phyloP scores from a whole-genome alignment of 164 flowering plant genomes.

The Buxus sempervirens region DNA sequence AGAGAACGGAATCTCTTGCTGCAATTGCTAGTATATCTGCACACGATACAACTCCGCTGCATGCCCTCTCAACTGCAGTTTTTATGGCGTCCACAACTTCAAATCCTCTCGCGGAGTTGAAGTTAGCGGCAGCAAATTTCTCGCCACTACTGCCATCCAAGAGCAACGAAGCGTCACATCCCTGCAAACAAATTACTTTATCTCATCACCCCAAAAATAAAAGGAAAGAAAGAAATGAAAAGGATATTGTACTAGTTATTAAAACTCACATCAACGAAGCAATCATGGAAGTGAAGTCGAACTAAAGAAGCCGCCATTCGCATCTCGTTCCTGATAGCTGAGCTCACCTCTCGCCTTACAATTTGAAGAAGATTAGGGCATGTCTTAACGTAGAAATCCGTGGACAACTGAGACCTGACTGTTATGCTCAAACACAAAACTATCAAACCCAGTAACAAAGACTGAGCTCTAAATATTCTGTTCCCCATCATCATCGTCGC shows the following conservation, averaged over 20 bases:
- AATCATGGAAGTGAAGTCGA: conserved; percentile 92
- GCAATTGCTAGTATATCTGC: conserved; percentile 82
- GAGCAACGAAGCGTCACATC: conserved; percentile 77
- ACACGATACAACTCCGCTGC: conserved; percentile 77
- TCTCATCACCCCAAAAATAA: neutral
- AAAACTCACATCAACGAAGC: conserved; percentile 74
- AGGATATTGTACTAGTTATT: neutral
- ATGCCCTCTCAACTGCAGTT: conserved; percentile 56
- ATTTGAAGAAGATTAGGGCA: conserved; percentile 48
- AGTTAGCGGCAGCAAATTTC: conserved; percentile 53
- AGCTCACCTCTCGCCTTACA: conserved; percentile 37
- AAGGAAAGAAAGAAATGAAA: neutral
- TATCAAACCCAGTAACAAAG: conserved; percentile 10
- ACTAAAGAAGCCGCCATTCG: conserved; percentile 75
- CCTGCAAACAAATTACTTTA: conserved; percentile 29
- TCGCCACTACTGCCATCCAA: conserved; percentile 64
- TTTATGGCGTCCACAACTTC: conserved; percentile 72
- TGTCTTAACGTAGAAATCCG: conserved; percentile 39
- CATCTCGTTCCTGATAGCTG: conserved; percentile 55
- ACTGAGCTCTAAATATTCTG: neutral
- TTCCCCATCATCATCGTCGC: conserved; percentile 21
- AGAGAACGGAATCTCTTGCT: conserved; percentile 57
- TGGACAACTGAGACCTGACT: conserved; percentile 43
- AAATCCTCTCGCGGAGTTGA: conserved; percentile 69
- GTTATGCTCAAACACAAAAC: conserved; percentile 17